Conservation (phyloP, 768 basidiomycete genomes). For the Sarcodon sp. region DNA sequence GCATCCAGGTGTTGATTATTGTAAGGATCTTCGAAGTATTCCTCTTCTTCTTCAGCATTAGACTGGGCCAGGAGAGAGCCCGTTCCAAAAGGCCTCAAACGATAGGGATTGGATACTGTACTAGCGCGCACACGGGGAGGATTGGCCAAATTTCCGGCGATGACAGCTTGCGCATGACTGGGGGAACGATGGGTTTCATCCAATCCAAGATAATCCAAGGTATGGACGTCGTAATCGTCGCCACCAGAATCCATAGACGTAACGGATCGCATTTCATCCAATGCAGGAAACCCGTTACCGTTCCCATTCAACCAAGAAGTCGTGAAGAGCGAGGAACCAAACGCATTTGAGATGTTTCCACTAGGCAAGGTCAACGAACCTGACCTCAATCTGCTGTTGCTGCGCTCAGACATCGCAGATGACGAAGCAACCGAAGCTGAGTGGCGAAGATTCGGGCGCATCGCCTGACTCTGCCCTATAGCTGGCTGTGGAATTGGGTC, state of each 20-base stretch:
- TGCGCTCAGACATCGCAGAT: slow-evolving; percentile 39
- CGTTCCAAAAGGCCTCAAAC: slow-evolving; percentile 45
- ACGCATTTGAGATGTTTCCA: slow-evolving; percentile 57
- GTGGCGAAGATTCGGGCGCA: slow-evolving; percentile 63
- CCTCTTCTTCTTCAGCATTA: slow-evolving; percentile 59
- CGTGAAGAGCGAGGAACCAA: slow-evolving; percentile 82
- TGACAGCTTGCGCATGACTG: slow-evolving; percentile 85
- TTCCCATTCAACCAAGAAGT: slow-evolving; percentile 72
- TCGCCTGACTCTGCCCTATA: slow-evolving; percentile 26
- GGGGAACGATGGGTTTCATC: slow-evolving; percentile 68
- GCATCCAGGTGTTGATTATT: slow-evolving; percentile 47
- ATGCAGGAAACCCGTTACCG: slow-evolving; percentile 44
- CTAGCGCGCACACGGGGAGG: slow-evolving; percentile 77
- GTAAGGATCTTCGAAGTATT: slow-evolving; percentile 50
- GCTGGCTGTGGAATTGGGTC: slow-evolving; percentile 26
- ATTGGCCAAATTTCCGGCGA: slow-evolving; percentile 65
- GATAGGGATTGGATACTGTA: slow-evolving; percentile 91
- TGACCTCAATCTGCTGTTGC: slow-evolving; percentile 74
- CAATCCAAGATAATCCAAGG: slow-evolving; percentile 92
- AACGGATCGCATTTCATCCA: slow-evolving; percentile 76
- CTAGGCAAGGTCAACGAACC: slow-evolving; percentile 85
- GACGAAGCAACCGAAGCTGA: slow-evolving; percentile 56
- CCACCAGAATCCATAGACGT: slow-evolving; percentile 67
- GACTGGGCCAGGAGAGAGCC: slow-evolving; percentile 53
- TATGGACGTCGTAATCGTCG: slow-evolving; percentile 88